Conservation (phyloP, 371 early-diverging fungal species). For the Rhizopus sp. region DNA sequence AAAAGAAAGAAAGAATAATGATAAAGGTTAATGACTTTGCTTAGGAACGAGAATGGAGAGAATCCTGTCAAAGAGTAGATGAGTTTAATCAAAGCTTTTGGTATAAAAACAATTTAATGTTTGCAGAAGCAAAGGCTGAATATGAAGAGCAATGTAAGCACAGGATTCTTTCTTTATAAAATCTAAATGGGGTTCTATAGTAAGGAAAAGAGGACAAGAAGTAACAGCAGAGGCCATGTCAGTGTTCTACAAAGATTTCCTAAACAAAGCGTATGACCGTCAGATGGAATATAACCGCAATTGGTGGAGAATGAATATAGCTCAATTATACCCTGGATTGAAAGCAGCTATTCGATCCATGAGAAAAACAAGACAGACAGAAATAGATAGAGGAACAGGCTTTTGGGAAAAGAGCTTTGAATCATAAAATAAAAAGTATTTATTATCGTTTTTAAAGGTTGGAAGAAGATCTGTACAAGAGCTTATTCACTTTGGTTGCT, state of each 20-base stretch:
- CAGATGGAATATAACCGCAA: conserved; percentile 76
- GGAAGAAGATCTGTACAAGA: conserved; percentile 49
- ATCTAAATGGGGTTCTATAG: conserved; percentile 16
- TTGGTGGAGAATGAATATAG: conserved; percentile 75
- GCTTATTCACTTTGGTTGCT: conserved; percentile 62
- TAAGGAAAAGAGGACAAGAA: conserved; percentile 37
- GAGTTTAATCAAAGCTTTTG: conserved; percentile 74
- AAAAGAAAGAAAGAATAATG: conserved; percentile 23
- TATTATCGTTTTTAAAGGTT: conserved; percentile 26
- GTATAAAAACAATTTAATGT: conserved; percentile 73
- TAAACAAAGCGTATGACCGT: conserved; percentile 68
- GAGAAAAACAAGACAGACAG: conserved; percentile 11
- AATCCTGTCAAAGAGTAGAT: conserved; percentile 58
- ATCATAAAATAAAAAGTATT: conserved; percentile 25
- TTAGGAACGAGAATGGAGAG: conserved; percentile 57
- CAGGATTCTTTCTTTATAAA: background rate
- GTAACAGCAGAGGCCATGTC: conserved; percentile 77
- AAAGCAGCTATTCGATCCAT: conserved; percentile 56
- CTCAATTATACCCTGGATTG: conserved; percentile 69
- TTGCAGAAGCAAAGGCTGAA: conserved; percentile 62
- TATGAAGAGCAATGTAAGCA: conserved; percentile 67
- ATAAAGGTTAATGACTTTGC: background rate
- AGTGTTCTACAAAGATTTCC: conserved; percentile 75
- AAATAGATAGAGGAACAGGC: conserved; percentile 25
- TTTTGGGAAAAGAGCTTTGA: conserved; percentile 59